Conservation (phyloP, 495 filamentous ascomycete genomes). For the Amniculicola lignicola region DNA sequence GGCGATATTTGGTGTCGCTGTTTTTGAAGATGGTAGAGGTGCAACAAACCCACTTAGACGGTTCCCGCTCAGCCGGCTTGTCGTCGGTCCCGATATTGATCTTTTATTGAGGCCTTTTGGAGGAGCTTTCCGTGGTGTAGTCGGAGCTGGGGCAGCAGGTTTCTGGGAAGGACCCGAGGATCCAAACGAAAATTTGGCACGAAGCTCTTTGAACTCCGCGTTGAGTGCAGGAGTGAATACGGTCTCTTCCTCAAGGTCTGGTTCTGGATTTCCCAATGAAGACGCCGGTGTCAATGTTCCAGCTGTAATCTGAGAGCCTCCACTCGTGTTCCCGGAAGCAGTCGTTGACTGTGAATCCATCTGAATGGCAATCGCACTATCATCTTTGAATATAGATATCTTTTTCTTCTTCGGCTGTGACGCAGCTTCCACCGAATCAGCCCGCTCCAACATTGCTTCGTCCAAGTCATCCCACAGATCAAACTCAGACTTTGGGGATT, state of each 20-base stretch:
- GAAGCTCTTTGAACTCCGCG: constrained; percentile 20
- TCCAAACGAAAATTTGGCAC: constrained; percentile 22
- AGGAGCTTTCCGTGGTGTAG: neutral
- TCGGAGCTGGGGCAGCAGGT: neutral
- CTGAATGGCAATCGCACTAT: neutral
- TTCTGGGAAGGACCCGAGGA: neutral
- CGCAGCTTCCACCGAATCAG: constrained; percentile 41
- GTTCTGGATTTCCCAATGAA: constrained; percentile 20
- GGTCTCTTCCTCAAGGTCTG: neutral
- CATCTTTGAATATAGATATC: constrained; percentile 36
- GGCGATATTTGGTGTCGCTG: neutral
- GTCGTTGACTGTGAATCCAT: constrained; percentile 17
- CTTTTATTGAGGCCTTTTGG: neutral
- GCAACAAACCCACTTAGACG: neutral
- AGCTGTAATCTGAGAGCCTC: constrained; percentile 14
- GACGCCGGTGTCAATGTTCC: constrained; percentile 24
- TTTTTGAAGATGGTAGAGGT: neutral
- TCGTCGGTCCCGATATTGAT: neutral
- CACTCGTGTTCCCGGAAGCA: constrained; percentile 9
- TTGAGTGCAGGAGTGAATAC: constrained; percentile 16
- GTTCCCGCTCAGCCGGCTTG: neutral
- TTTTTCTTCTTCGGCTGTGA: constrained; percentile 39
- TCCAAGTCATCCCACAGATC: constrained; percentile 66
- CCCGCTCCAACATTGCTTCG: constrained; percentile 56
- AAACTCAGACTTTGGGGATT: constrained; percentile 46